Evolutionary conservation across 768 basidiomycete species (phyloP), one percentile per base, ranked within the genome.

Genomic region (Termitomyces sp.): DNA sequence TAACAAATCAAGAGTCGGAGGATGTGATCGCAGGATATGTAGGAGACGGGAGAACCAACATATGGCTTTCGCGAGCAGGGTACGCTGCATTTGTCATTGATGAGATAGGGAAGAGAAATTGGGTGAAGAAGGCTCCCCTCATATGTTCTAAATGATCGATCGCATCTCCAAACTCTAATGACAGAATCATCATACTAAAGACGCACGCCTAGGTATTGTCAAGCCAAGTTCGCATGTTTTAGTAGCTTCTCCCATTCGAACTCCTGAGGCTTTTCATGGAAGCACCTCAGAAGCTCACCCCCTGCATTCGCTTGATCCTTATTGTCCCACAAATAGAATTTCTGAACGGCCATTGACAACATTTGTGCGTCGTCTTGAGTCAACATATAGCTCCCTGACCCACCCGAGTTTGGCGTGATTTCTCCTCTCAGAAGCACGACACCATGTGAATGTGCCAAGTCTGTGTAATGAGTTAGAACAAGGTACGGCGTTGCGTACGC

Each of bases 401-500:
- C 65, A 9, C 63, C 66, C 33, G 83, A 71, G 2, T 85, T 79
- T 1, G 91, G 86, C 0, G 93, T 93, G 59, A 98, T 86, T 73
- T 98, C 95, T 22, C 96, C 97, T 18, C 94, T 80, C 72, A 98
- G 77, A 4, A 99, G 82, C 2, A 98, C 92, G 46, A 90, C 69
- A 12, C 84, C 86, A 65, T 98, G 93, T 4, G 89, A 85, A 28
- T 80, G 70, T 1, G 86, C 83, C 6, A 99, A 74, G 65, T 98
- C 95, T 51, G 95, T 88, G 72, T 98, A 98, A 70, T 92, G 85
- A 4, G 95, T 98, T 40, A 98, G 66, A 24, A 90, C 89, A 26
- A 99, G 79, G 68, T 93, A 91, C 1, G 96, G 95, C 5, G 93
- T 94, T 7, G 97, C 90, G 70, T 88, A 98, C 18, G 87, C 80